Percentiles rank a stretch among this genome's conserved stretches.
Evolutionary conservation across 495 filamentous ascomycete species (phyloP).

Genomic region (Trichodelitschia bisporula): DNA sequence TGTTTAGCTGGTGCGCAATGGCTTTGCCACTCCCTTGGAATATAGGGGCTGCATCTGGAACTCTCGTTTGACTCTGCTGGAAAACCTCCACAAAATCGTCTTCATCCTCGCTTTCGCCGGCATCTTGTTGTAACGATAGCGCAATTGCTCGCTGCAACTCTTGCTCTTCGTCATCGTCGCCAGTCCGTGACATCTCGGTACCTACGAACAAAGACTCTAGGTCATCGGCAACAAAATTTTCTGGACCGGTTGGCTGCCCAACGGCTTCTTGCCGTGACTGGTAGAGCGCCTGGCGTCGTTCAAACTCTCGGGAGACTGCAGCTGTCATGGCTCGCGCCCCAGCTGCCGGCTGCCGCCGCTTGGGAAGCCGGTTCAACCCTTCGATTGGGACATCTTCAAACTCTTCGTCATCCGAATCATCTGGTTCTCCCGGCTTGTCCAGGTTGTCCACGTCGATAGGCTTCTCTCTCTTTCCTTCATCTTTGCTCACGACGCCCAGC

Average conservation of each 20-base stretch:
- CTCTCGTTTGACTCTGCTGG: constrained; percentile 27
- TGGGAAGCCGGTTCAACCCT: constrained; percentile 74
- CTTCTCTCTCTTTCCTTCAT: constrained; percentile 44
- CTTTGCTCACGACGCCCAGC: constrained; percentile 71
- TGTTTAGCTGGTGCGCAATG: constrained; percentile 38
- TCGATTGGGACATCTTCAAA: constrained; percentile 96
- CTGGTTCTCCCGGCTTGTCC: constrained; percentile 28
- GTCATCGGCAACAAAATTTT: constrained; percentile 3
- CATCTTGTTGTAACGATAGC: constrained; percentile 35
- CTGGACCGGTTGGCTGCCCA: constrained; percentile 3
- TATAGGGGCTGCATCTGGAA: constrained; percentile 27
- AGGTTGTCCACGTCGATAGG: constrained; percentile 76
- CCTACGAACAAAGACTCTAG: constrained; percentile 49
- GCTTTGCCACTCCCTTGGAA: constrained; percentile 25
- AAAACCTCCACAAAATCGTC: constrained; percentile 17
- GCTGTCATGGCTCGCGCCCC: not conserved
- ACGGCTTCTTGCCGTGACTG: constrained; percentile 12
- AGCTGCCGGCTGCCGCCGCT: constrained; percentile 10
- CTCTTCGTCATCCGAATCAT: constrained; percentile 35
- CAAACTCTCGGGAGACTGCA: constrained; percentile 2
- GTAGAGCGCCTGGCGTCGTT: constrained; percentile 22
- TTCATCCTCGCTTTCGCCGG: constrained; percentile 23
- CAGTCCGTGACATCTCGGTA: constrained; percentile 16
- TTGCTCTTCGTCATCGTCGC: constrained; percentile 33
- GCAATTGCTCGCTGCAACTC: constrained; percentile 63